A percentile compares a stretch with the other conserved stretches of the same genome.
phyloP scores from a whole-genome alignment of 257 asterid genomes.

The Fraxinus pennsylvanica region DNA sequence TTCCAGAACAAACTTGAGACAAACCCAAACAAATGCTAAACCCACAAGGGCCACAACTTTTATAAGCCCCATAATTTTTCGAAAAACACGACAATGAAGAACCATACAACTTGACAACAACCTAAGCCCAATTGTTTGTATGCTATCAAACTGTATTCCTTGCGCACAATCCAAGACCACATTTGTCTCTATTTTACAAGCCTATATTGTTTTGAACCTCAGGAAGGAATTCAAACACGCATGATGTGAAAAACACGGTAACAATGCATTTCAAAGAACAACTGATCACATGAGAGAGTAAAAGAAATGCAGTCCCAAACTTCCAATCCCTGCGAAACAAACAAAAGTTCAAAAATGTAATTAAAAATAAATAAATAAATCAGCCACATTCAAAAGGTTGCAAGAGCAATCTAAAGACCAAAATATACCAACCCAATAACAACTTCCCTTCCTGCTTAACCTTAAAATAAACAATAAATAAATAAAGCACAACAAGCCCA shows the following conservation, averaged over 20 bases:
- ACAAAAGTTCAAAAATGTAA: too few relatives aligned
- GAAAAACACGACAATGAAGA: not conserved
- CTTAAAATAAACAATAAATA: not conserved
- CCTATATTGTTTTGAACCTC: constrained; percentile 3
- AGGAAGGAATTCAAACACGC: not conserved
- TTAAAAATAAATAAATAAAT: too few relatives aligned
- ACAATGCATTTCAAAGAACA: too few relatives aligned
- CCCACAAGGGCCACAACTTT: not conserved
- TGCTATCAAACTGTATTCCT: not conserved
- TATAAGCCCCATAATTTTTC: not conserved
- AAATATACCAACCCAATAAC: not conserved
- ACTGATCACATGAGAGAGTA: too few relatives aligned
- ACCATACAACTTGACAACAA: not conserved
- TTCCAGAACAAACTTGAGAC: too few relatives aligned
- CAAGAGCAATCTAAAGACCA: not conserved
- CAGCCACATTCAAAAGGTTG: not conserved
- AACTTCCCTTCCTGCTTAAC: not conserved
- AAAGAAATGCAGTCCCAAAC: too few relatives aligned
- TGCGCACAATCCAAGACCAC: not conserved
- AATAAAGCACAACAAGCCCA: not conserved
- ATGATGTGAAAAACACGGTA: too few relatives aligned
- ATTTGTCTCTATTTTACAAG: not conserved
- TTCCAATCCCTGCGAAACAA: too few relatives aligned
- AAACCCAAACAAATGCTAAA: not conserved
- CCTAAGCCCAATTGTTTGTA: not conserved